Evolutionary conservation across 2,329 filamentous ascomycete genomes (phyloP).

Genomic region (Sporothrix luriei): DNA sequence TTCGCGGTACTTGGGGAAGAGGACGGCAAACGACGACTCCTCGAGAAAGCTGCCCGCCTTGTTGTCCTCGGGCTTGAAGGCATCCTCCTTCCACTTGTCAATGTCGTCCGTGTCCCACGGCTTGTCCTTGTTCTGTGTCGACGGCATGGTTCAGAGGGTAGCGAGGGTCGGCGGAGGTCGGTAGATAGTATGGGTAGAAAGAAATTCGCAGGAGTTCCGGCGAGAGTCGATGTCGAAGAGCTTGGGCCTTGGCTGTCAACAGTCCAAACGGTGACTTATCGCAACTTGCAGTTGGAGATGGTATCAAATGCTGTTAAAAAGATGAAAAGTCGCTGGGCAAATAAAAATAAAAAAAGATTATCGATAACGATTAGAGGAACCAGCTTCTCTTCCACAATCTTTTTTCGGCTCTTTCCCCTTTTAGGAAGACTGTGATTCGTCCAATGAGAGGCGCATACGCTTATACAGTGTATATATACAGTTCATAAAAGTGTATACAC

Average conservation of each 20-base stretch:
- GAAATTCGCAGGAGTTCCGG: background rate
- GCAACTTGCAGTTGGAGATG: slow-evolving; percentile 13
- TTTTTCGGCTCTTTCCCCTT: slow-evolving; percentile 15
- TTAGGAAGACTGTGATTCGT: background rate
- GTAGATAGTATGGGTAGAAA: background rate
- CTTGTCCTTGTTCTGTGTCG: slow-evolving; percentile 85
- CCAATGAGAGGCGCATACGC: background rate
- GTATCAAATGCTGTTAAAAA: background rate
- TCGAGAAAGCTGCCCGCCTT: slow-evolving; percentile 82
- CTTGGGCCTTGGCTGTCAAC: background rate
- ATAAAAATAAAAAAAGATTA: slow-evolving; percentile 29
- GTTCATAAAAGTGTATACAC: background rate
- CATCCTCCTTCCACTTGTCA: slow-evolving; percentile 93
- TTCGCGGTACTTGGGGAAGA: slow-evolving; percentile 97
- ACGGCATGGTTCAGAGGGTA: slow-evolving; percentile 64
- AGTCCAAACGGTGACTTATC: background rate
- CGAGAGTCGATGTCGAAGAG: background rate
- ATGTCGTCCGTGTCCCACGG: slow-evolving; percentile 97
- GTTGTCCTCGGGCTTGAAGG: slow-evolving; percentile 86
- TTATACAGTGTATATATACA: background rate
- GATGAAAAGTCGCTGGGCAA: slow-evolving; percentile 23
- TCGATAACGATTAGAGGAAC: slow-evolving; percentile 23
- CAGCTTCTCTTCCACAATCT: slow-evolving; percentile 3
- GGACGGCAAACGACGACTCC: slow-evolving; percentile 82
- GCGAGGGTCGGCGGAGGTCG: background rate